These are phyloP conservation scores for Syzygium grande DNA, from an alignment of 345 rosid genomes.

Conservation along the genomic window DNA sequence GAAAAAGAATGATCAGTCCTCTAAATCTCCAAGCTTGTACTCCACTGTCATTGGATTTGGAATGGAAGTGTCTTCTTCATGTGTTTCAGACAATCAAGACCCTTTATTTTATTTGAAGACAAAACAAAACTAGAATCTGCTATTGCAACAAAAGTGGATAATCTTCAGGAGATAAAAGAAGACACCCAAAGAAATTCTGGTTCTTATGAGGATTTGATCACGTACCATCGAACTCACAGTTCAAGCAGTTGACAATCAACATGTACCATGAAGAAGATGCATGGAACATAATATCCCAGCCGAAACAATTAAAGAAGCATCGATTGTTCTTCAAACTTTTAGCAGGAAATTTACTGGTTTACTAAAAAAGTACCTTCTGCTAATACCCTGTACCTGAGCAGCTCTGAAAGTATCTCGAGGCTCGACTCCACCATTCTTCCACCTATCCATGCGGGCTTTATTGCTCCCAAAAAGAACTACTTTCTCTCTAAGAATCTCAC, in stretches of 20 bases:
- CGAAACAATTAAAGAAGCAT: background rate
- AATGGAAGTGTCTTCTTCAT: background rate
- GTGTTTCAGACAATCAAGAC: background rate
- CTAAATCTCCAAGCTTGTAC: background rate
- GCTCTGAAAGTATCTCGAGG: conserved; percentile 56
- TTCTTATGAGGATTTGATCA: background rate
- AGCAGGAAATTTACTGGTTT: background rate
- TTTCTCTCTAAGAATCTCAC: conserved; percentile 48
- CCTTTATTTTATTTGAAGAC: background rate
- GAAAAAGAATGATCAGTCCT: background rate
- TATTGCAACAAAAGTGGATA: background rate
- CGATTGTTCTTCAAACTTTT: background rate
- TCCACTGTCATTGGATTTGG: background rate
- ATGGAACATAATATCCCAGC: background rate
- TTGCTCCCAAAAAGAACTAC: conserved; percentile 51
- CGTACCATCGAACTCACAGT: background rate
- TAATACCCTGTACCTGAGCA: conserved; percentile 73
- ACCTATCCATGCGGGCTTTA: conserved; percentile 40
- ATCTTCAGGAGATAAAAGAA: background rate
- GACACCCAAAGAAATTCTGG: background rate
- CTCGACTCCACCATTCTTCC: conserved; percentile 35
- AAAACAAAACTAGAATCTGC: background rate
- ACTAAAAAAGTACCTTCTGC: conserved; percentile 54
- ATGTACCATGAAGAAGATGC: background rate
- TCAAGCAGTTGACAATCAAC: background rate